Evolutionary conservation across 345 rosid genomes (phyloP).

Genomic region (Moricandia moricandioides): DNA sequence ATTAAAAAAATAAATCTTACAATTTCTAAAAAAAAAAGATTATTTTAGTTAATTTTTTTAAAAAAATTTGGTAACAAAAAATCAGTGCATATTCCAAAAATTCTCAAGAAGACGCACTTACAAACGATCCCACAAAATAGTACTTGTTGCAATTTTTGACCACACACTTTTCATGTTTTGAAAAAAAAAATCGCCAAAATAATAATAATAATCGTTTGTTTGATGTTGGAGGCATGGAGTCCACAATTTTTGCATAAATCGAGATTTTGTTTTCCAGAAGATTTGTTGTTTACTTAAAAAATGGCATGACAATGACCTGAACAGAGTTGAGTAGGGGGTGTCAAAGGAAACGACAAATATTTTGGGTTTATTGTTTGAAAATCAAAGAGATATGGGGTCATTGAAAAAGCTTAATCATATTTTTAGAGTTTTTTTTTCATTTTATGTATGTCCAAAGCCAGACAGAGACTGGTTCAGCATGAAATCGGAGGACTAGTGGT

Average conservation of each 20-base stretch:
- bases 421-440: neutral
- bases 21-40: too few relatives aligned
- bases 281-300: neutral
- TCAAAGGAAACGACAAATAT: neutral
- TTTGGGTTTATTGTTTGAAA: neutral
- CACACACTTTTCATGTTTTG: neutral
- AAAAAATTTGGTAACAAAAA: too few relatives aligned
- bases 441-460: neutral
- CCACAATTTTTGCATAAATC: constrained; percentile 15
- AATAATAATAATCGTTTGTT: neutral
- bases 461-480: neutral
- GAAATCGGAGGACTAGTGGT: neutral
- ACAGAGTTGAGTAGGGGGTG: neutral
- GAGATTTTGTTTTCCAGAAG: neutral
- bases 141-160: constrained; percentile 11
- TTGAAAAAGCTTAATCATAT: neutral
- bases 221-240: constrained; percentile 28
- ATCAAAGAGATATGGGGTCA: constrained; percentile 4
- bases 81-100: neutral
- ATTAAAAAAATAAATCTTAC: too few relatives aligned
- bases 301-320: constrained; percentile 9
- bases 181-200: neutral
- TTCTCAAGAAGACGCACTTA: neutral
- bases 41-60: too few relatives aligned
- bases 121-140: constrained; percentile 4